phyloP scores from a whole-genome alignment of 108 stramenopile species.

The Fragilaria radians region DNA sequence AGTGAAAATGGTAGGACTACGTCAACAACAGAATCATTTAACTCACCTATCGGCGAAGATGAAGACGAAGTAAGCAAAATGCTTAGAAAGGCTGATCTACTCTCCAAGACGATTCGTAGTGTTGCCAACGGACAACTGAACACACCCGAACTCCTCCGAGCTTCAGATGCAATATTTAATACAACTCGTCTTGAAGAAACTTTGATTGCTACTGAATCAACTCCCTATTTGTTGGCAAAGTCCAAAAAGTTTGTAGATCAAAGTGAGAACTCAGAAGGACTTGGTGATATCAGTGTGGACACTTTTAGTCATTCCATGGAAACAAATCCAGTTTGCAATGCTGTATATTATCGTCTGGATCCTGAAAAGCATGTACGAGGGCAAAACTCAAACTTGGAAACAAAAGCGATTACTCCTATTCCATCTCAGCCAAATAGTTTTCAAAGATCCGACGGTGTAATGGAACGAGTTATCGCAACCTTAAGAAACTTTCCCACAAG shows the following conservation, averaged over 20 bases:
- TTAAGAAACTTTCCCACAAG: not conserved
- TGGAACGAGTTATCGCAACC: not conserved
- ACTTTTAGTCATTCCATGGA: not conserved
- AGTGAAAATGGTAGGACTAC: too few relatives aligned
- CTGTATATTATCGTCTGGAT: not conserved
- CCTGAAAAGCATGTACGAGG: not conserved
- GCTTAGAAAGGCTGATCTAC: not conserved
- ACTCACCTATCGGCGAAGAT: too few relatives aligned
- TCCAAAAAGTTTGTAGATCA: not conserved
- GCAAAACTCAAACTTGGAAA: not conserved
- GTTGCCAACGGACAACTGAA: not conserved
- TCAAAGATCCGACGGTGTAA: not conserved
- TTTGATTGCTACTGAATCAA: not conserved
- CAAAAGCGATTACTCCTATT: not conserved
- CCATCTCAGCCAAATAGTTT: not conserved
- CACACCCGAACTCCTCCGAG: not conserved
- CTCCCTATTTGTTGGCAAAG: not conserved
- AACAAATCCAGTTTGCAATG: not conserved
- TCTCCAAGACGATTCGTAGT: not conserved
- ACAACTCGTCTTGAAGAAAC: not conserved
- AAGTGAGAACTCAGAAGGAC: not conserved
- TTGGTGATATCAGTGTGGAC: not conserved
- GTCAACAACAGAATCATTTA: too few relatives aligned
- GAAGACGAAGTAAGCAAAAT: not conserved
- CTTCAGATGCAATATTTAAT: not conserved